Base-by-base conservation (phyloP, 768 basidiomycete species). In the Suillus discolor region DNA sequence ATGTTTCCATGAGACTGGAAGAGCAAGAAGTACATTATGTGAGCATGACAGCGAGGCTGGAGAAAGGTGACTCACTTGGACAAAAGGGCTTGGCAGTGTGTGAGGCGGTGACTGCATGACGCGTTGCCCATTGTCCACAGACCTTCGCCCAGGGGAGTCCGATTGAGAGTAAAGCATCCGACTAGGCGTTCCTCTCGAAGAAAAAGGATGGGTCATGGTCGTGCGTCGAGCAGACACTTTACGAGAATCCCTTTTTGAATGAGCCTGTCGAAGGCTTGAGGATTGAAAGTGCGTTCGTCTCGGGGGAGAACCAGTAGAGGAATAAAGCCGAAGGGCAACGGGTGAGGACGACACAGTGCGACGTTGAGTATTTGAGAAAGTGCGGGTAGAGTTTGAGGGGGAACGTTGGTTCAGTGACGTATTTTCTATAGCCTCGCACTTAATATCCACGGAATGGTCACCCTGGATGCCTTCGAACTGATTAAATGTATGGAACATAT, bases 351-450 rank as follows among this genome's bases (percentile, higher is more conserved):
- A 36, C 53, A 64, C 34, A 23, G 66, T 71, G 69, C 69, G 71
- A 72, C 62, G 73, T 68, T 65, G 55, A 65, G 70, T 63, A 39
- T 41, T 49, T 44, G 61, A 63, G n/a, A 62, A 62, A 31, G 59
- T 57, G 54, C 18, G 53, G 31, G 70, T 67, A 65, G 70, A 72
- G 25, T 66, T 60, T 41, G 79, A 76, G 66, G 81, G 78, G 60
- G 77, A 80, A 44, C 81, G 71, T 67, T 80, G 54, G 51, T 55
- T 25, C 6, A 39, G 34, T 28, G 54, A 72, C 73, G 79, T 72
- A 61, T 75, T 75, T 65, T 74, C 72, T 49, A 75, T 73, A 63
- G 74, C 68, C 73, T 85, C 83, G 69, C 80, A 77, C 83, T 87
- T 84, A 82, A 85, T 82, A 75, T 71, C 73, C 69, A 70, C 71